Evolutionary conservation across 177 flowering plant species (phyloP), one percentile per base, ranked within the genome.

Genomic region (Telopea speciosissima): DNA sequence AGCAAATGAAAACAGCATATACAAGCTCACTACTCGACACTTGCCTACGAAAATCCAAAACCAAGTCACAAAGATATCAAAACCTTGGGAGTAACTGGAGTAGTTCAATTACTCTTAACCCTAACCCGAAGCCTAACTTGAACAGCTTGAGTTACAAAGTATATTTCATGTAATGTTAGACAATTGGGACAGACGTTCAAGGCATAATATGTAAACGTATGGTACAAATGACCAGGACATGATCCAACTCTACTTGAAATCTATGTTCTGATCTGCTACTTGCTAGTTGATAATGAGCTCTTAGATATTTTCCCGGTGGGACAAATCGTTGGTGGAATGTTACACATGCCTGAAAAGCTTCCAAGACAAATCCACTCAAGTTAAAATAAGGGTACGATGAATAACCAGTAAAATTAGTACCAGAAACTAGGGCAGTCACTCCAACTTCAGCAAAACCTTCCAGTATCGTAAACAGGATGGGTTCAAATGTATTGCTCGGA

Each of bases 401-500:
- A 49, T 0, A 0, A 49, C 8, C 17, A 49, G 61, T 3, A 62
- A 62, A 62, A 6, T 14, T 8, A 62, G 17, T 13, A 62, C 31
- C 31, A 3, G 4, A 24, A 24, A 64, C 24, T 17, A 28, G 3
- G 60, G 26, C n/a, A 62, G 42, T 78, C 75, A 77, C 26, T 70
- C 78, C 58, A 79, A 72, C 82, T 78, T 89, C 36, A 72, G 77
- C 81, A 94, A 77, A 67, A 76, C 84, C 66, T 84, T 91, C 99
- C 99, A 91, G 78, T 91, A 95, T 79, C 97, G 86, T 28, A 67
- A 71, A 77, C 91, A 88, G 56, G 94, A 89, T 22, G 99, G 99
- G 66, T 95, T 88, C 67, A 87, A 63, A 76, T 95, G 99, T 72
- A 92, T 88, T 42, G 99, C 92, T n/a, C 85, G 86, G 42, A 87